These are phyloP conservation scores for Theobroma grandiflorum DNA, from an alignment of 441 rosid genomes.

Conservation along the genomic window DNA sequence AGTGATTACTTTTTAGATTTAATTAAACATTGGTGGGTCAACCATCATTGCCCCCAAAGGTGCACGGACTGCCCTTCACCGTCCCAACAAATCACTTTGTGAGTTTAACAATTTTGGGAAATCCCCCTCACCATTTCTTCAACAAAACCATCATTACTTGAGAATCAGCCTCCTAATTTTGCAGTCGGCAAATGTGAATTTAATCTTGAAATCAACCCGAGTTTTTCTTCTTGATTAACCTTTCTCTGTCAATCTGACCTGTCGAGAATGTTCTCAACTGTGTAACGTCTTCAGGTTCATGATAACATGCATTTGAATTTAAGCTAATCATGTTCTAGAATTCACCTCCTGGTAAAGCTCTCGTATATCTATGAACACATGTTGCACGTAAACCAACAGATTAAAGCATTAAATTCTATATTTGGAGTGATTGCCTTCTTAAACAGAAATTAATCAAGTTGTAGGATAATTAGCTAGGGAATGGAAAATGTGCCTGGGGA, in stretches of 20 bases:
- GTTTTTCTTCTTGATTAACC: background rate
- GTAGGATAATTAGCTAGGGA: background rate
- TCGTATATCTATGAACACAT: background rate
- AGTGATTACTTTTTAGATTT: background rate
- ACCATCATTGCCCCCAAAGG: slow-evolving; percentile 11
- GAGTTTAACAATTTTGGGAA: slow-evolving; percentile 18
- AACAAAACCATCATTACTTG: slow-evolving; percentile 18
- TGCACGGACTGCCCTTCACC: slow-evolving; percentile 22
- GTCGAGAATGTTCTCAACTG: background rate
- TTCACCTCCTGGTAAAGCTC: background rate
- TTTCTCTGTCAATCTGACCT: background rate
- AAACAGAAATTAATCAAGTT: background rate
- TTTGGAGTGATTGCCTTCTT: too few relatives aligned
- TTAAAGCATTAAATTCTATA: background rate
- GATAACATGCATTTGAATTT: background rate
- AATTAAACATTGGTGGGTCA: slow-evolving; percentile 21
- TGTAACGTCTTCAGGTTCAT: background rate
- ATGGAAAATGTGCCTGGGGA: slow-evolving; percentile 21
- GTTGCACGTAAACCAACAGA: background rate
- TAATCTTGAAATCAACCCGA: too few relatives aligned
- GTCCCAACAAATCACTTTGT: slow-evolving; percentile 24
- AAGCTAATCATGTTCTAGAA: slow-evolving; percentile 7
- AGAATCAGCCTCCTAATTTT: background rate
- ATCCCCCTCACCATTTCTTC: background rate
- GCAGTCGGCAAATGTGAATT: slow-evolving; percentile 24